Base-by-base conservation (phyloP, 257 asterid genomes). In the Nicotiana otophora region DNA sequence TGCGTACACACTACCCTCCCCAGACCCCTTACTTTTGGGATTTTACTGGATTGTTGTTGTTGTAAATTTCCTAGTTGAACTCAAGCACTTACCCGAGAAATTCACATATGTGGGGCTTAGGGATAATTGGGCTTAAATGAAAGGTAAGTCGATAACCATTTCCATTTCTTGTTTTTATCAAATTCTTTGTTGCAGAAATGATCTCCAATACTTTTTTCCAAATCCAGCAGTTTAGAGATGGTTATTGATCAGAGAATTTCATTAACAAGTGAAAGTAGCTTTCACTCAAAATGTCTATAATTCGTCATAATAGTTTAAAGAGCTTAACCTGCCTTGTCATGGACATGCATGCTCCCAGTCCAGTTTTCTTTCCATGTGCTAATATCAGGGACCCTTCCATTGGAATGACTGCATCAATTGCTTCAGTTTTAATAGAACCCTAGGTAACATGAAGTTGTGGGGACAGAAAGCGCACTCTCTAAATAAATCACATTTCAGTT, bases 271-370 rank as follows among this genome's bases (percentile, higher is more conserved):
- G 28, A 69, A 68, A 69, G 78, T 69, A 69, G 31, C 78, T 69
- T 39, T 69, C 39, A 30, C 57, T 5, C 19, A 39, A 69, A 36
- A n/a, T 39, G 39, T 69, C 20, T n/a, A 69, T 7, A 39, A 36
- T 19, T 69, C 77, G 10, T 69, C 78, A 42, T 72, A 20, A 72
- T 72, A 72, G 7, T 72, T 72, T 23, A 23, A 72, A 70, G 78
- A 46, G 48, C 58, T 72, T 20, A 46, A 46, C 61, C 36, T 23
- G 12, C 60, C 12, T 72, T 72, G 61, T 72, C 60, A 46, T 46
- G 78, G 78, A 46, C 60, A 46, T 57, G 20, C 78, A 46, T 72
- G 14, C 36, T 46, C 78, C 3, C 20, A 46, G 60, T 72, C 78
- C 78, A 46, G 17, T 72, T 46, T 46, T 72, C 57, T 72, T 20